Evolutionary conservation across 169 alveolate species (phyloP), one percentile per base, ranked within the genome.

Genomic region (Cyclospora cayetanensis): DNA sequence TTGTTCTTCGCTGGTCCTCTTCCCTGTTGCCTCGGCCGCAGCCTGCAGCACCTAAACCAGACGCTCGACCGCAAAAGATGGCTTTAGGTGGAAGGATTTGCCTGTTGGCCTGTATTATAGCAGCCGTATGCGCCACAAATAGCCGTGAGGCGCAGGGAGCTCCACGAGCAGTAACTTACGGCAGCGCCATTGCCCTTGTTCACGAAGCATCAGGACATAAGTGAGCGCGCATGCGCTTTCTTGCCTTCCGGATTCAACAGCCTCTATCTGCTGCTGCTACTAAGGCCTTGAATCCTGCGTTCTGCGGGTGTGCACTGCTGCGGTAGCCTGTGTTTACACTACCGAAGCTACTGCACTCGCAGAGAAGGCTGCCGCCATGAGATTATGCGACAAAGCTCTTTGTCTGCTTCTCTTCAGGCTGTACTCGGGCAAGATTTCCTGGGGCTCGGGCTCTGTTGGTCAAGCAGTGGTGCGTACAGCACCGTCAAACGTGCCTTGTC

Each of bases 381-480:
- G 11, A 0, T 0, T 1, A 15, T 1, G 25, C 60, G 60, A 22
- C 60, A 46, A 22, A 12, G 11, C 0, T 1, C 60, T 15, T 1
- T 46, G 1, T 46, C 20, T 22, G 0, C 60, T 1, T 0, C 3
- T 46, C 41, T 43, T 25, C 86, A 87, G 92, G 50, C 37, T 87
- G 55, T 87, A 66, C 43, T 87, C 92, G n/a, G 92, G 92, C 15
- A 87, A 87, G 86, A 87, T 87, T 63, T 87, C 92, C 25, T 87
- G 92, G 92, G 86, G 92, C 55, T 87, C 92, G n/a, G 84, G 85
- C 12, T 66, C 86, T 18, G 86, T 43, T 29, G 86, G 80, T 34
- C 92, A 87, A 43, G 92, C 92, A n/a, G 92, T 87, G 50, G 92
- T 87, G 46, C 43, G 92, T 31, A n/a, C n/a, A n/a, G n/a, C n/a